Conservation (phyloP, 1,284 basidiomycete genomes). For the Mrakiaceae sp. region DNA sequence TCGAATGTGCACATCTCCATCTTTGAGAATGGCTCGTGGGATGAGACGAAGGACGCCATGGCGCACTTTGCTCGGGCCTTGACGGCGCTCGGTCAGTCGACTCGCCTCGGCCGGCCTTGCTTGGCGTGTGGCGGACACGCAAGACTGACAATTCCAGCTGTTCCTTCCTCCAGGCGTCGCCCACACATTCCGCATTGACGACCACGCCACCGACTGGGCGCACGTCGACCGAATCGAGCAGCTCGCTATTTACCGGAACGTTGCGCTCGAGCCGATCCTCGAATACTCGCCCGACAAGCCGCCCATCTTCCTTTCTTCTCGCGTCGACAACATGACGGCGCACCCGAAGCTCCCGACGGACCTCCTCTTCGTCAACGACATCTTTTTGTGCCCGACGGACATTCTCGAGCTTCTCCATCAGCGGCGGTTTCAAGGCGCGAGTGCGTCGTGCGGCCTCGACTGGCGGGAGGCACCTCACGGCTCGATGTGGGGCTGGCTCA, state of each 20-base stretch:
- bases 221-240: slow-evolving; percentile 22
- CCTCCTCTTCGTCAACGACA: slow-evolving; percentile 31
- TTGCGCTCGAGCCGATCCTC: slow-evolving; percentile 24
- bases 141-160: no score
- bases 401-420: slow-evolving; percentile 28
- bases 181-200: slow-evolving; percentile 10
- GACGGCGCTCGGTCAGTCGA: slow-evolving; percentile 2
- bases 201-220: slow-evolving; percentile 15
- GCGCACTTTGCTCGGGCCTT: slow-evolving; percentile 16
- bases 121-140: background rate
- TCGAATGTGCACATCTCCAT: slow-evolving; percentile 16
- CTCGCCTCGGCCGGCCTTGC: background rate
- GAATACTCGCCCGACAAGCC: slow-evolving; percentile 17
- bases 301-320: slow-evolving; percentile 18
- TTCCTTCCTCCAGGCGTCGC: slow-evolving; percentile 5
- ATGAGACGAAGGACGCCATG: slow-evolving; percentile 8
- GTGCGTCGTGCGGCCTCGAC: slow-evolving; percentile 28
- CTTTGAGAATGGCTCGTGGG: slow-evolving; percentile 16
- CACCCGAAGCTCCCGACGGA: slow-evolving; percentile 15
- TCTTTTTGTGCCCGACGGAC: slow-evolving; percentile 26
- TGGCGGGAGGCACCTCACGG: slow-evolving; percentile 19
- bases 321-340: background rate
- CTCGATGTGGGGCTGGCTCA: slow-evolving; percentile 15
- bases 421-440: slow-evolving; percentile 23
- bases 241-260: slow-evolving; percentile 27